phyloP scores from a whole-genome alignment of 305 asterid species.

The Fraxinus angustifolia region DNA sequence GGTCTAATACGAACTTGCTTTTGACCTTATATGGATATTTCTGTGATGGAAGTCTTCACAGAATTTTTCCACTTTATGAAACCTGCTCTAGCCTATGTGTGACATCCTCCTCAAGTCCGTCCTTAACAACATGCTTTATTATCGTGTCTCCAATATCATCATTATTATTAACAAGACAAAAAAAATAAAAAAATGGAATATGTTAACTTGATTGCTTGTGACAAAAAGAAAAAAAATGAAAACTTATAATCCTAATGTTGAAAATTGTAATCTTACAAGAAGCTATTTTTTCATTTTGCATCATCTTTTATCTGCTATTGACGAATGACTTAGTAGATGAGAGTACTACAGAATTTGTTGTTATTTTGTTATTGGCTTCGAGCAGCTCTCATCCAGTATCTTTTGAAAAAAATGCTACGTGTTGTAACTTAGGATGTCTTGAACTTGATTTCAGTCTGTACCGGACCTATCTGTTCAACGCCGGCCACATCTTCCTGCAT shows the following conservation, averaged over 20 bases:
- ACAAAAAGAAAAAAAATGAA: not conserved
- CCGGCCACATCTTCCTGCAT: constrained; percentile 75
- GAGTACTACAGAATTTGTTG: not conserved
- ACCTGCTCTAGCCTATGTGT: not conserved
- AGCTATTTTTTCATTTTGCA: not conserved
- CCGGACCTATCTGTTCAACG: constrained; percentile 72
- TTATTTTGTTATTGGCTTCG: not conserved
- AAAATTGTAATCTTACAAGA: not conserved
- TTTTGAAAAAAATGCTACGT: not conserved
- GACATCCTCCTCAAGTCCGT: not conserved
- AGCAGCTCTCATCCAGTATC: constrained; percentile 6
- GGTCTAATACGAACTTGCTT: not conserved
- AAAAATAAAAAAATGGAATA: not conserved
- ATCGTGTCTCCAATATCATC: not conserved
- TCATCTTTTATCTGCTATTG: not conserved
- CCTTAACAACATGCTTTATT: not conserved
- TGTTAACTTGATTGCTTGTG: not conserved
- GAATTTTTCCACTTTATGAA: not conserved
- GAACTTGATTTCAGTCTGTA: constrained; percentile 45
- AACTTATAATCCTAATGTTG: not conserved
- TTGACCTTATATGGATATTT: not conserved
- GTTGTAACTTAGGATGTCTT: not conserved
- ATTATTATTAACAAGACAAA: not conserved
- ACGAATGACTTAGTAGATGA: not conserved
- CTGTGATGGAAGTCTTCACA: not conserved